These are phyloP conservation scores for Cyberlindnera maritima DNA, from an alignment of 805 yeast genomes.

Conservation along the genomic window DNA sequence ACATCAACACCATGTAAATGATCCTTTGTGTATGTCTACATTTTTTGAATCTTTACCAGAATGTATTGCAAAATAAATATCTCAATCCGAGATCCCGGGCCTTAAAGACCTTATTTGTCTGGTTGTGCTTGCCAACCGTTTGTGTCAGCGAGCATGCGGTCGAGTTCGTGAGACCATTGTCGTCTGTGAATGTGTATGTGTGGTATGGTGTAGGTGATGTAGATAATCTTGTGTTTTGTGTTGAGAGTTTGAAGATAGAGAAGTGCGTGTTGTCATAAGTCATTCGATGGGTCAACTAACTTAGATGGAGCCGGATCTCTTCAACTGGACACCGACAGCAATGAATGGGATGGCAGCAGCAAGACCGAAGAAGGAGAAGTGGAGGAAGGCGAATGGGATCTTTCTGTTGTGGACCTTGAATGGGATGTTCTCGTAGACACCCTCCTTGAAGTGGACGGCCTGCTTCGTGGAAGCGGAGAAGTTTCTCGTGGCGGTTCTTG, in stretches of 20 bases:
- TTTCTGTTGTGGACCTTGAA: conserved; percentile 92
- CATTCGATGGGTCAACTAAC: background rate
- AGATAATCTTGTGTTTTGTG: no score
- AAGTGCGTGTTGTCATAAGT: background rate
- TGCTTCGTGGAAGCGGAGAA: conserved; percentile 48
- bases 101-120: background rate
- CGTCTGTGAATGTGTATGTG: background rate
- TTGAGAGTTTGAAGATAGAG: no score
- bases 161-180: background rate
- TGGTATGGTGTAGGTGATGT: background rate
- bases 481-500: conserved; percentile 24
- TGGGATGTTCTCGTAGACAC: conserved; percentile 90
- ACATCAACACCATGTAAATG: background rate
- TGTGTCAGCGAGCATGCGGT: background rate
- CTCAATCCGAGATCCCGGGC: background rate
- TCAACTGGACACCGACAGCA: conserved; percentile 75
- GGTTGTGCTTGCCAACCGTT: background rate
- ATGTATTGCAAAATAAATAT: background rate
- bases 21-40: no score
- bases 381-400: conserved; percentile 81
- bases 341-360: conserved; percentile 79
- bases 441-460: conserved; percentile 64
- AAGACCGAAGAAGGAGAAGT: conserved; percentile 72
- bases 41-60: no score
- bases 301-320: conserved; percentile 71